Evolutionary conservation across 2,329 filamentous ascomycete genomes (phyloP), one percentile per base, ranked within the genome.

Genomic region (Bertia moriformis): DNA sequence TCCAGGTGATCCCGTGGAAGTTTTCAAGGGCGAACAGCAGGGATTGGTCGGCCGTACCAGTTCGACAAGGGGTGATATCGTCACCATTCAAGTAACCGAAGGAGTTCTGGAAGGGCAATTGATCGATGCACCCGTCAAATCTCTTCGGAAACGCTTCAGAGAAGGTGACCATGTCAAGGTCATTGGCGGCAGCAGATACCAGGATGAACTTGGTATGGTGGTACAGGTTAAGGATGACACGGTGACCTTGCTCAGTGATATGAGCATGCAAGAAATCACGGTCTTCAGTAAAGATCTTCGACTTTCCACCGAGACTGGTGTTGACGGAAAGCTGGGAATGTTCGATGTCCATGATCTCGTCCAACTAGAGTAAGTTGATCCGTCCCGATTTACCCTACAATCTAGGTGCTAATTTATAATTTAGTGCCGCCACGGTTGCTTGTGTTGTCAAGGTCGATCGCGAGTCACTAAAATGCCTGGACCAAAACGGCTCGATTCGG

Each of bases 121-220:
- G 4, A 91, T 98, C 36, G 89, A 96, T 55, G 88, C 93, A 10
- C 91, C 91, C 1, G 82, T 87, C 45, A 93, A 91, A 60, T 84
- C 85, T 35, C 69, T 98, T 18, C 83, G 91, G 42, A 98, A 98
- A 61, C 75, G 85, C 19, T 98, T 98, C 70, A 78, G 73, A 46
- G 73, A 88, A 44, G 91, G 91, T 66, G 91, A 98, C 52, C 91
- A 98, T 54, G 91, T 98, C 65, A 96, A 96, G 65, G 91, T 98
- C 48, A 93, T 95, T 54, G 89, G 91, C 40, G 89, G 88, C 29
- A 94, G 88, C 62, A 83, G 86, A 49, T 96, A 88, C 57, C 78
- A 84, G 40, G 91, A 95, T 49, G 91, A 98, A 61, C 83, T 96
- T 35, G 91, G 91, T 59, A 93, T 95, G 74, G 88, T 98, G 39